phyloP scores from a whole-genome alignment of 148 eudicot species.

The Cornus controversa region DNA sequence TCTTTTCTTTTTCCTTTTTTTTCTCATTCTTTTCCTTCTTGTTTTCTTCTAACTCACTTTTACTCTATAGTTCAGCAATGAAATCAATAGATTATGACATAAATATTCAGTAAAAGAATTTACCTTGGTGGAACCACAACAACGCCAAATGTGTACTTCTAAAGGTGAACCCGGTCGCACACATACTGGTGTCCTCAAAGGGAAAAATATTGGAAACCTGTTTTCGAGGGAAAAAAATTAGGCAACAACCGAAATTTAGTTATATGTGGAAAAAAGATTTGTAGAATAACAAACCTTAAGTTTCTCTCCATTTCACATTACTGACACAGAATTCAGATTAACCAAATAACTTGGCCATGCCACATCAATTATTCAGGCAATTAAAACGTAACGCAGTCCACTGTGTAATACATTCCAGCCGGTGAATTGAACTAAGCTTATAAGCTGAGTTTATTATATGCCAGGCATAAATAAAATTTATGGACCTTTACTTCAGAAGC shows the following conservation, averaged over 20 bases:
- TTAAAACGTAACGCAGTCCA: not conserved
- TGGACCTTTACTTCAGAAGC: not conserved
- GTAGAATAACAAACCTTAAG: not conserved
- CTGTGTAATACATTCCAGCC: not conserved
- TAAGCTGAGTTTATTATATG: not conserved
- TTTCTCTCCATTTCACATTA: not conserved
- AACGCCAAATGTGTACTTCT: slow-evolving; percentile 86
- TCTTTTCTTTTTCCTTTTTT: not conserved
- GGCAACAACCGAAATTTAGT: not conserved
- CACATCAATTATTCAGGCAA: not conserved
- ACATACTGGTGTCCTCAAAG: slow-evolving; percentile 70
- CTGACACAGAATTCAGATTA: too few relatives aligned
- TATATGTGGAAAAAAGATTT: too few relatives aligned
- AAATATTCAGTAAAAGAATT: not conserved
- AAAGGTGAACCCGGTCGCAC: slow-evolving; percentile 58
- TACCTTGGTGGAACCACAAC: slow-evolving; percentile 87
- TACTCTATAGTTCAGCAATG: not conserved
- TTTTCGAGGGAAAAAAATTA: not conserved
- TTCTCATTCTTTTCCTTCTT: not conserved
- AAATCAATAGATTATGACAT: not conserved
- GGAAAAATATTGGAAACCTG: slow-evolving; percentile 97
- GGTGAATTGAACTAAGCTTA: not conserved
- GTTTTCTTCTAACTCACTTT: not conserved
- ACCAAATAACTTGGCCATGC: not conserved
- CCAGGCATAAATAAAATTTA: not conserved